phyloP scores from a whole-genome alignment of 1,284 basidiomycete genomes.

The Microbotryum saponariae region DNA sequence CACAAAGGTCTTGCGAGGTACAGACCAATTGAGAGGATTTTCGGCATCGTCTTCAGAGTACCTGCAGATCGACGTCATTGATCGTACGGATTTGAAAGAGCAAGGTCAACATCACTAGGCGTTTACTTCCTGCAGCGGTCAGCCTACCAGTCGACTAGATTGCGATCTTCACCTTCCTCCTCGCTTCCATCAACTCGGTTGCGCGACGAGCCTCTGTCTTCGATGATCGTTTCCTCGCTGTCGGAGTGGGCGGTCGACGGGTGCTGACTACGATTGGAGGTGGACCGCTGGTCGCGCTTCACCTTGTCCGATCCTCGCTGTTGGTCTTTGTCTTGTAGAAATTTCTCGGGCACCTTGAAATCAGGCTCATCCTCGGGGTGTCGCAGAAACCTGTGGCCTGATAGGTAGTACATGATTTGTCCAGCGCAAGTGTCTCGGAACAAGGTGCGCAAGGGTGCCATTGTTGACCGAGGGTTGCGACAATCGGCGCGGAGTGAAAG shows the following conservation, averaged over 20 bases:
- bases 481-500: too few species aligned
- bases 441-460: background rate
- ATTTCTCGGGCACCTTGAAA: conserved; percentile 6
- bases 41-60: background rate
- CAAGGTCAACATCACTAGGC: background rate
- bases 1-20: conserved; percentile 21
- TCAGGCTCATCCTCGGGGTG: conserved; percentile 7
- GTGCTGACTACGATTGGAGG: background rate
- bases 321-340: background rate
- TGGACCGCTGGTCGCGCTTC: background rate
- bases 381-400: background rate
- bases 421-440: conserved; percentile 1
- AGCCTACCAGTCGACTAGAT: conserved; percentile 5
- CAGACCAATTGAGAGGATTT: conserved; percentile 12
- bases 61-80: background rate
- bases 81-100: background rate
- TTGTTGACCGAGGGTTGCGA: background rate
- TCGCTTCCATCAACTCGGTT: background rate
- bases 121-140: too few species aligned
- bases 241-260: background rate
- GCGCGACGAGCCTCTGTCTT: background rate
- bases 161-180: background rate
- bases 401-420: conserved; percentile 1
- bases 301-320: background rate
- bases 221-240: background rate